These are phyloP conservation scores for Penicillium oxalicum DNA, from an alignment of 2,329 filamentous ascomycete species.

Conservation along the genomic window DNA sequence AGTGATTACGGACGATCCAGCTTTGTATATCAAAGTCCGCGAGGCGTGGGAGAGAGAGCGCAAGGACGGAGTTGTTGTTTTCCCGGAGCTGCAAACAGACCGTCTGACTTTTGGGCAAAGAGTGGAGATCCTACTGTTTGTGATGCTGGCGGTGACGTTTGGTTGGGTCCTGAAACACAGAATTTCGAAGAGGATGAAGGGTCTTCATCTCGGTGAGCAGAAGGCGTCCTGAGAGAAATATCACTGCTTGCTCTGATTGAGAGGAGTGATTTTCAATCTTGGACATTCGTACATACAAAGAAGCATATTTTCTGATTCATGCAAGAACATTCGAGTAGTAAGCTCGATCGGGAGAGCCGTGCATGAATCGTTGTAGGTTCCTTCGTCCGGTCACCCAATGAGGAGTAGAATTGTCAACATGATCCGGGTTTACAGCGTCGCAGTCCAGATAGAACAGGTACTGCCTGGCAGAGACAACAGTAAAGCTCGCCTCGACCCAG, in stretches of 20 bases:
- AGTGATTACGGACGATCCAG: constrained; percentile 77
- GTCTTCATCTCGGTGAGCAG: too few relatives aligned
- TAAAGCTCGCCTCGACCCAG: neutral
- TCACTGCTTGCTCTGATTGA: too few relatives aligned
- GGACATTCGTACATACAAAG: too few relatives aligned
- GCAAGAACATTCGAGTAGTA: too few relatives aligned
- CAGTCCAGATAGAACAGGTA: neutral
- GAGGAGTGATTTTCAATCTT: too few relatives aligned
- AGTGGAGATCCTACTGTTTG: constrained; percentile 4
- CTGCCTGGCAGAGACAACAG: neutral
- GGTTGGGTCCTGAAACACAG: constrained; percentile 14
- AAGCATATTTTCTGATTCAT: too few relatives aligned
- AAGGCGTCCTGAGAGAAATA: too few relatives aligned
- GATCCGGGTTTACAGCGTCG: neutral
- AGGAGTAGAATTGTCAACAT: neutral
- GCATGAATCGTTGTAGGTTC: too few relatives aligned
- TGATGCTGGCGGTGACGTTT: constrained; percentile 12
- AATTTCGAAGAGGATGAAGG: too few relatives aligned
- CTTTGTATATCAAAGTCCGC: constrained; percentile 10
- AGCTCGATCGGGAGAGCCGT: too few relatives aligned
- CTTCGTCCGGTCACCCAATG: too few relatives aligned
- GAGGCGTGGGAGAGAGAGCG: constrained; percentile 13
- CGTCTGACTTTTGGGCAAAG: constrained; percentile 11
- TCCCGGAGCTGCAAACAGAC: constrained; percentile 4
- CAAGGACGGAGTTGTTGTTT: neutral